These are phyloP conservation scores for Mortierella sp. DNA, from an alignment of 371 early-diverging fungal species.

Conservation along the genomic window DNA sequence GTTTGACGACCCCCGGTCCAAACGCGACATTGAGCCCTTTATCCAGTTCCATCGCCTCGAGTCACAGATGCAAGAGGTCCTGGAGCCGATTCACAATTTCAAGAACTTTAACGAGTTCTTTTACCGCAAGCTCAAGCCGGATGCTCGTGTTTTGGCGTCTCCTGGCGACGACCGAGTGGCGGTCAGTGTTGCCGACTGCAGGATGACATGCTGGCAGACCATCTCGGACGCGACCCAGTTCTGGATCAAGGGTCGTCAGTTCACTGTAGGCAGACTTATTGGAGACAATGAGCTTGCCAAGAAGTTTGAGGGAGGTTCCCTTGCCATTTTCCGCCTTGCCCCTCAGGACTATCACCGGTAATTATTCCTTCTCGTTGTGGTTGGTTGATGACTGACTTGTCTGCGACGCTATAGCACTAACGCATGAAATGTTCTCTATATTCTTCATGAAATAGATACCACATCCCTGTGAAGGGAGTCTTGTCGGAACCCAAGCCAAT, in stretches of 20 bases:
- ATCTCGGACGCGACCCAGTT: conserved; percentile 76
- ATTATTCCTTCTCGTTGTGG: background rate
- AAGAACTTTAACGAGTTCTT: conserved; percentile 90
- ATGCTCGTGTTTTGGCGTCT: conserved; percentile 69
- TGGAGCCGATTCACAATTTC: conserved; percentile 76
- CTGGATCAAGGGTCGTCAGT: conserved; percentile 90
- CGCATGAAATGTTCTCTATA: background rate
- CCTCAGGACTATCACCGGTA: conserved; percentile 90
- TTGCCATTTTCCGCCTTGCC: conserved; percentile 85
- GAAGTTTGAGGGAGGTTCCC: conserved; percentile 71
- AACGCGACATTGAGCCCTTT: conserved; percentile 81
- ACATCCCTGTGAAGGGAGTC: conserved; percentile 83
- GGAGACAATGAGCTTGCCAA: conserved; percentile 63
- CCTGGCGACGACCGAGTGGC: conserved; percentile 72
- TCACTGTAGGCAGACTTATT: conserved; percentile 70
- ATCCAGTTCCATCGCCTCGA: conserved; percentile 81
- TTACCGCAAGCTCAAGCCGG: conserved; percentile 85
- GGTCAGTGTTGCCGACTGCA: conserved; percentile 85
- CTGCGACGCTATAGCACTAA: background rate
- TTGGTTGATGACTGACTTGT: background rate
- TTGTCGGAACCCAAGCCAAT: conserved; percentile 69
- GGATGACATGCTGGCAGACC: conserved; percentile 78
- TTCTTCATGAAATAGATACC: conserved; percentile 61
- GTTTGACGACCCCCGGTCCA: conserved; percentile 76
- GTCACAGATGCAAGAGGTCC: conserved; percentile 62